Conservation (phyloP, 129 eudicot species). For the Tagetes erecta region DNA sequence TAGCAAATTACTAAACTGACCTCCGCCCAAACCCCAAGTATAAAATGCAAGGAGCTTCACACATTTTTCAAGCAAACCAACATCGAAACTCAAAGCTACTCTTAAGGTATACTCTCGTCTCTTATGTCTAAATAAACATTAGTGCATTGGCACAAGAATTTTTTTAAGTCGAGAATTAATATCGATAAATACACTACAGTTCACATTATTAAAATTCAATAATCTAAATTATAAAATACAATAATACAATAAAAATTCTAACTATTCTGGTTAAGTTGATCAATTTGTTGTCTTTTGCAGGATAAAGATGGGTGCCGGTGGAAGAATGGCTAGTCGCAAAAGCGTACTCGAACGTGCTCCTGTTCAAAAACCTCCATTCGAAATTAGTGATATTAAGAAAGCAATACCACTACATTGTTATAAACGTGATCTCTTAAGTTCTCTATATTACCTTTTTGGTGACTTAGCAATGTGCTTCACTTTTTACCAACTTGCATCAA, state of each 20-base stretch:
- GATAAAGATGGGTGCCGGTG: slow-evolving; percentile 19
- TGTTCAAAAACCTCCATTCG: slow-evolving; percentile 11
- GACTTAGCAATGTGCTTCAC: slow-evolving; percentile 23
- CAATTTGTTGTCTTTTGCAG: too few relatives aligned
- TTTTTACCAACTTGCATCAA: slow-evolving; percentile 21
- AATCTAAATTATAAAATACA: too few relatives aligned
- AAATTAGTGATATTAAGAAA: slow-evolving; percentile 21
- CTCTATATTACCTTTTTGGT: slow-evolving; percentile 25
- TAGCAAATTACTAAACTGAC: too few relatives aligned
- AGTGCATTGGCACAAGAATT: too few relatives aligned
- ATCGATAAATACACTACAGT: too few relatives aligned
- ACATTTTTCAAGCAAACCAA: neutral
- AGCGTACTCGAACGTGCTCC: slow-evolving; percentile 24
- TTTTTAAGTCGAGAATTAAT: too few relatives aligned
- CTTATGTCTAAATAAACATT: neutral
- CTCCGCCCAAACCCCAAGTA: neutral
- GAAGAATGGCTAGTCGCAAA: slow-evolving; percentile 5
- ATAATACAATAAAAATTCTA: too few relatives aligned
- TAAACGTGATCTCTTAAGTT: slow-evolving; percentile 20
- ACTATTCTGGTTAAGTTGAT: too few relatives aligned
- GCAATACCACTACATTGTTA: slow-evolving; percentile 30
- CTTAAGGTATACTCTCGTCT: neutral
- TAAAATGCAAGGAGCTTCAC: neutral
- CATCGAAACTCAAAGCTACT: slow-evolving; percentile 6
- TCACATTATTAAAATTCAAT: too few relatives aligned